Conservation (phyloP, 2,329 filamentous ascomycete species). For the Fusarium begoniae region DNA sequence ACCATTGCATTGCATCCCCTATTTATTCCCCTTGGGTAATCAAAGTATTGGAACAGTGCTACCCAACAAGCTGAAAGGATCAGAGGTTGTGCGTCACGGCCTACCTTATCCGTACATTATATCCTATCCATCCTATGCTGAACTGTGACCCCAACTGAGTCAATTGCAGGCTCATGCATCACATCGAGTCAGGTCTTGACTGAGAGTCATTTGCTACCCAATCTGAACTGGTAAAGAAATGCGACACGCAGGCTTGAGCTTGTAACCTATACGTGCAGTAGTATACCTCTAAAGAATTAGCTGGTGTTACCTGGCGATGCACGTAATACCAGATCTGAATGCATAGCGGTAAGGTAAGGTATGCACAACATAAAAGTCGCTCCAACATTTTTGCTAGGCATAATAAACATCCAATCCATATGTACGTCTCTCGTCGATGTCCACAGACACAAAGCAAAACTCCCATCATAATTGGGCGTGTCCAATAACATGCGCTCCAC, state of each 20-base stretch:
- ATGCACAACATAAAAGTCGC: slow-evolving; percentile 40
- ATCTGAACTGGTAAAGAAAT: neutral
- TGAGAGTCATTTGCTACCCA: slow-evolving; percentile 20
- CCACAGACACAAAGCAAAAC: slow-evolving; percentile 4
- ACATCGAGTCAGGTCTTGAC: slow-evolving; percentile 25
- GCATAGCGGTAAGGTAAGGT: slow-evolving; percentile 26
- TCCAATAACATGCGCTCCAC: slow-evolving; percentile 18
- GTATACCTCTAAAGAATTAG: slow-evolving; percentile 1
- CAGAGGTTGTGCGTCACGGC: slow-evolving; percentile 16
- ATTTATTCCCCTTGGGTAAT: neutral
- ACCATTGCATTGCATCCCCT: slow-evolving; percentile 18
- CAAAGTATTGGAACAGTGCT: slow-evolving; percentile 24
- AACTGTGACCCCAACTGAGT: slow-evolving; percentile 22
- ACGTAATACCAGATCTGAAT: slow-evolving; percentile 34
- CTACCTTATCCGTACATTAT: slow-evolving; percentile 5
- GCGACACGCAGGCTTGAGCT: slow-evolving; percentile 6
- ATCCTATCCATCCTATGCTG: neutral
- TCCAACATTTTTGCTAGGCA: slow-evolving; percentile 19
- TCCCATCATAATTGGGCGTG: slow-evolving; percentile 10
- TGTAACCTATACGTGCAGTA: neutral
- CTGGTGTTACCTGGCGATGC: slow-evolving; percentile 15
- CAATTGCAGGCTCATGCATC: slow-evolving; percentile 22
- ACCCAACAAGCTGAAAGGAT: slow-evolving; percentile 24
- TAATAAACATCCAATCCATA: neutral
- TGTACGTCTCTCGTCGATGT: neutral